Evolutionary conservation across 1,139 yeast species (phyloP), one percentile per base, ranked within the genome.

Genomic region (Pichia sp.): DNA sequence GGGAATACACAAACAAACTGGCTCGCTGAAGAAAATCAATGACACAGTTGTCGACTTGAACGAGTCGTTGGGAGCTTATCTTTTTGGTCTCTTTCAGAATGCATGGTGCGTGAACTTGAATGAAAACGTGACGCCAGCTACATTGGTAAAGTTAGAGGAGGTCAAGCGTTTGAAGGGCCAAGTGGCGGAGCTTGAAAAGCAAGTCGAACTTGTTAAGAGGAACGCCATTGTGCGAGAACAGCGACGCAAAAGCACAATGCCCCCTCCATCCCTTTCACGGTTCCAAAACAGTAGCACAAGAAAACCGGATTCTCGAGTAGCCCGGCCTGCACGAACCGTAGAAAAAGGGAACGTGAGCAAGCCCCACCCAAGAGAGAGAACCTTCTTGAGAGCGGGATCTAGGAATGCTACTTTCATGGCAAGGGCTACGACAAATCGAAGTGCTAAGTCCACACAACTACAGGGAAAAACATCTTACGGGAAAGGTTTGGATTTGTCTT

Each of bases 81-180:
- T 83, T 52, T 83, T 82, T 62, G 89, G 90, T 5, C 66, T 84
- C 53, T 76, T 79, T 60, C 78, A 82, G 62, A 82, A 84, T 54
- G 82, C 85, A 69, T 83, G 86, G 82, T 83, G 88, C 68, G 81
- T 81, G 34, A 84, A 80, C 62, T 81, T 82, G 49, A 70, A 73
- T 40, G 80, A 78, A 61, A 73, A 75, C 0, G 78, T 80, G 5
- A 59, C 61, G 10, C 57, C 64, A 61, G 53, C 44, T 23, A 61
- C 61, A 45, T 47, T 57, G 38, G 57, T 58, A 8, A 58, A 62
- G 29, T 46, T 60, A n/a, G 53, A 53, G 29, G 55, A 55, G 19
- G 36, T 60, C n/a, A 54, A 53, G 30, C 57, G 55, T 15, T 40
- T 63, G n/a, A 54, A 61, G 41, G 40, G 30, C 1, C 60, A 61